Conservation (phyloP, 768 basidiomycete genomes). For the Auricularia sp. region DNA sequence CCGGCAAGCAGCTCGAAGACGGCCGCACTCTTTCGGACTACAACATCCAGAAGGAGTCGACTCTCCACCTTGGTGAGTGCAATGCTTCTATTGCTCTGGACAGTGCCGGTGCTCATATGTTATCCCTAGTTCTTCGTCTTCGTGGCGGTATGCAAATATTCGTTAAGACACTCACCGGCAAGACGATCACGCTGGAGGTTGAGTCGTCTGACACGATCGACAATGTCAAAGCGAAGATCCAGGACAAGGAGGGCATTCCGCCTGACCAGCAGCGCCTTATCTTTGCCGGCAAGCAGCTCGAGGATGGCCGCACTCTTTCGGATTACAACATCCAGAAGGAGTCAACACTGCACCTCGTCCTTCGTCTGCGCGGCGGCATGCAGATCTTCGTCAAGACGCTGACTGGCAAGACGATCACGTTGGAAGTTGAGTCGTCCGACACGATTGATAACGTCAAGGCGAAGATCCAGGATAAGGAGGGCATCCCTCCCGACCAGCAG, state of each 20-base stretch:
- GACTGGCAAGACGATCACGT: conserved; percentile 67
- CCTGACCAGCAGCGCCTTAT: conserved; percentile 37
- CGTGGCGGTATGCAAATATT: conserved; percentile 36
- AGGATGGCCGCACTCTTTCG: conserved; percentile 35
- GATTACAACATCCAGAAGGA: conserved; percentile 33
- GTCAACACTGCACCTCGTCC: conserved; percentile 33
- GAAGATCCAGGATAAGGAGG: conserved; percentile 75
- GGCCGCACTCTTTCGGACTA: conserved; percentile 86
- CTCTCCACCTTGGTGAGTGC: conserved; percentile 44
- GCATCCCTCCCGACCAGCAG: conserved; percentile 71
- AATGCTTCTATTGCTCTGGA: background rate
- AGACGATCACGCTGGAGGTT: conserved; percentile 38
- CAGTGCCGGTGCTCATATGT: background rate
- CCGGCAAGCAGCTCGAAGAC: conserved; percentile 87
- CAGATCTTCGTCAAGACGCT: conserved; percentile 65
- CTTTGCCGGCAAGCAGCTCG: conserved; percentile 40
- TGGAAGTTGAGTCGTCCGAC: conserved; percentile 68
- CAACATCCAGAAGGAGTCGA: conserved; percentile 86
- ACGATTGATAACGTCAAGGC: conserved; percentile 71
- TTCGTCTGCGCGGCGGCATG: conserved; percentile 63
- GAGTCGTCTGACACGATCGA: conserved; percentile 38
- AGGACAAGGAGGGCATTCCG: conserved; percentile 24
- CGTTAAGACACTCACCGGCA: conserved; percentile 35
- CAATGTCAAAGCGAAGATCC: conserved; percentile 33
- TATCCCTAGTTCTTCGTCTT: conserved; percentile 22